Evolutionary conservation across 2,329 filamentous ascomycete species (phyloP).

Genomic region (Epichloe festucae): DNA sequence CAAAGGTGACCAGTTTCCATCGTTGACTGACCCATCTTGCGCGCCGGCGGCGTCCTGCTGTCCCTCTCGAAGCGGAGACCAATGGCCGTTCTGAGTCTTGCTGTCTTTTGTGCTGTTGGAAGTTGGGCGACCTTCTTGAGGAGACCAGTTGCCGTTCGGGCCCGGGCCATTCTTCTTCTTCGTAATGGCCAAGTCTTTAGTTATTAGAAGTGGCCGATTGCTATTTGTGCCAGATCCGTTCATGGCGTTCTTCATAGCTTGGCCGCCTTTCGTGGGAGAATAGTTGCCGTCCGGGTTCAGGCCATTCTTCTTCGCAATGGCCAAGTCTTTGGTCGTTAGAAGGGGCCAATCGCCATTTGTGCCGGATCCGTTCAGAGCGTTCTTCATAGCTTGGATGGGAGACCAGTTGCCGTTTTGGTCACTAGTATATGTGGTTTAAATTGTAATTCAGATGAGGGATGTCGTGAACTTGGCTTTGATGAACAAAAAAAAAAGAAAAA

Average conservation of each 20-base stretch:
- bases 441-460: neutral
- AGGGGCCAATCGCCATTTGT: neutral
- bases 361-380: neutral
- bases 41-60: too few relatives aligned
- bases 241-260: too few relatives aligned
- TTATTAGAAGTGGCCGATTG: fast-evolving
- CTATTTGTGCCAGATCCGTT: too few relatives aligned
- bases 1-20: too few relatives aligned
- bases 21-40: too few relatives aligned
- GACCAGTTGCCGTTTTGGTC: neutral
- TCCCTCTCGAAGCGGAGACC: too few relatives aligned
- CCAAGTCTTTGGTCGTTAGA: neutral
- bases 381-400: neutral
- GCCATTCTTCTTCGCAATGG: neutral
- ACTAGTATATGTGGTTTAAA: neutral
- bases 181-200: too few relatives aligned
- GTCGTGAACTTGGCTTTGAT: neutral
- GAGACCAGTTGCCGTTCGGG: neutral
- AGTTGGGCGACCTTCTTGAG: neutral
- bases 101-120: neutral
- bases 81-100: neutral
- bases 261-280: too few relatives aligned
- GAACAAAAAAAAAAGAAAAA: too few relatives aligned
- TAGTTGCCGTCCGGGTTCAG: neutral
- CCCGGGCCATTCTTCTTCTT: too few relatives aligned